phyloP scores from a whole-genome alignment of 1,284 basidiomycete species.

The Tylopilus sp. region DNA sequence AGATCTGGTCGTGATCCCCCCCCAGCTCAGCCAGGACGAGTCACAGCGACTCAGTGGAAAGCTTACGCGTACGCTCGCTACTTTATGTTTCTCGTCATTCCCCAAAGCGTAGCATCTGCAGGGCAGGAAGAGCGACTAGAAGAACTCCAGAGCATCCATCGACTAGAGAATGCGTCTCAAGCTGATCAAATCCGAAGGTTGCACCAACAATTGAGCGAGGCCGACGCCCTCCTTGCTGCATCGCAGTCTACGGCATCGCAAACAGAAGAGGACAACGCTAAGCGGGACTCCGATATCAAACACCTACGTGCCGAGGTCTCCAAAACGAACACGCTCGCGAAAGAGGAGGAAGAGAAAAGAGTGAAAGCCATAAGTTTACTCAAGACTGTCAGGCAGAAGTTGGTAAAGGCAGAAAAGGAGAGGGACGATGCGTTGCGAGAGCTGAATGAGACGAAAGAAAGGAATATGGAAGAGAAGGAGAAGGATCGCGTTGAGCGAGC shows the following conservation, averaged over 20 bases:
- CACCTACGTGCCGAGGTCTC: slow-evolving; percentile 59
- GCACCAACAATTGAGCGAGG: slow-evolving; percentile 62
- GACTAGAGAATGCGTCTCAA: slow-evolving; percentile 72
- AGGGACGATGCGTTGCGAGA: slow-evolving; percentile 74
- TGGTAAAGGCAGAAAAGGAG: slow-evolving; percentile 91
- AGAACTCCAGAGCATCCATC: slow-evolving; percentile 80
- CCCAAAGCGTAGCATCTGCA: slow-evolving; percentile 32
- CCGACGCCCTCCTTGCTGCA: slow-evolving; percentile 64
- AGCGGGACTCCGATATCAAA: slow-evolving; percentile 51
- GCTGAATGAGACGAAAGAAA: slow-evolving; percentile 47
- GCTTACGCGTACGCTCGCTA: slow-evolving; percentile 53
- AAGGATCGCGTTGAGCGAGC: slow-evolving; percentile 60
- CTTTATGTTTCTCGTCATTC: not conserved
- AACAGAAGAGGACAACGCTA: slow-evolving; percentile 45
- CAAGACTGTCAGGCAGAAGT: slow-evolving; percentile 89
- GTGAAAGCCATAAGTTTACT: slow-evolving; percentile 87
- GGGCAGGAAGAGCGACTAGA: slow-evolving; percentile 82
- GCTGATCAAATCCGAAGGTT: slow-evolving; percentile 70
- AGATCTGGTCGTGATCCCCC: not conserved
- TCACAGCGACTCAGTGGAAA: slow-evolving; percentile 69
- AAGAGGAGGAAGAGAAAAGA: slow-evolving; percentile 94
- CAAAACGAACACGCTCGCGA: slow-evolving; percentile 58
- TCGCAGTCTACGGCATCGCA: slow-evolving; percentile 46
- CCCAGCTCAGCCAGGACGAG: slow-evolving; percentile 67
- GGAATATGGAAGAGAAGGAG: slow-evolving; percentile 57